Evolutionary conservation across 495 filamentous ascomycete genomes (phyloP).

Genomic region (Tuber aestivum): DNA sequence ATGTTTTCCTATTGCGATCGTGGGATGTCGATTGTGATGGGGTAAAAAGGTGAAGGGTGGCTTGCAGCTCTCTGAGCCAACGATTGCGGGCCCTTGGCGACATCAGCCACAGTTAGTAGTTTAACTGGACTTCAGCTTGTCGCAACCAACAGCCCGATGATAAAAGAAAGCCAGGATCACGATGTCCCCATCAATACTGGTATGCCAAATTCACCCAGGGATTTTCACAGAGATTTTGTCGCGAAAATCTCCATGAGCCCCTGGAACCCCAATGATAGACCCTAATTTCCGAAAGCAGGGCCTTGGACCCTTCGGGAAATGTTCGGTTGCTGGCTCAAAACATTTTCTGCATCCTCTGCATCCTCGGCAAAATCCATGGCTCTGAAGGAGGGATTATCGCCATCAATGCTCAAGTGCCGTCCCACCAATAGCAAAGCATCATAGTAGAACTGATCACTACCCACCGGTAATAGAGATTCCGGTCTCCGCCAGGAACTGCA

Average conservation of each 20-base stretch:
- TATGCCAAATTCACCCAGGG: not conserved
- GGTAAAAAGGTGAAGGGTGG: not conserved
- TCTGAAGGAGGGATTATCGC: no score
- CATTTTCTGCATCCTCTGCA: not conserved
- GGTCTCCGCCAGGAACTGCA: not conserved
- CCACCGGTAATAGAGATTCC: not conserved
- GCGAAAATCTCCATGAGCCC: not conserved
- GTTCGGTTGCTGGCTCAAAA: not conserved
- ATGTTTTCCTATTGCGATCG: not conserved
- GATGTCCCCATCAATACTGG: not conserved
- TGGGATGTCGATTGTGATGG: not conserved
- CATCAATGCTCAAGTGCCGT: not conserved
- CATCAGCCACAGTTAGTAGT: not conserved
- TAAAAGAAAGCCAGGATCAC: not conserved
- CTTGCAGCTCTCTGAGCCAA: not conserved
- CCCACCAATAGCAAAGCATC: not conserved
- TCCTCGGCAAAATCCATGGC: not conserved
- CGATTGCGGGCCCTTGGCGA: not conserved
- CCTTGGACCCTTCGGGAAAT: not conserved
- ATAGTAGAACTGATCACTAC: not conserved
- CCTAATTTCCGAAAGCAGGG: not conserved
- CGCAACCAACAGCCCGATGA: not conserved
- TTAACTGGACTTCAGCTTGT: not conserved
- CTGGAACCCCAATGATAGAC: not conserved
- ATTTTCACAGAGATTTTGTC: not conserved